Conservation (phyloP, 1,284 basidiomycete genomes). For the Takashimella koratensis region DNA sequence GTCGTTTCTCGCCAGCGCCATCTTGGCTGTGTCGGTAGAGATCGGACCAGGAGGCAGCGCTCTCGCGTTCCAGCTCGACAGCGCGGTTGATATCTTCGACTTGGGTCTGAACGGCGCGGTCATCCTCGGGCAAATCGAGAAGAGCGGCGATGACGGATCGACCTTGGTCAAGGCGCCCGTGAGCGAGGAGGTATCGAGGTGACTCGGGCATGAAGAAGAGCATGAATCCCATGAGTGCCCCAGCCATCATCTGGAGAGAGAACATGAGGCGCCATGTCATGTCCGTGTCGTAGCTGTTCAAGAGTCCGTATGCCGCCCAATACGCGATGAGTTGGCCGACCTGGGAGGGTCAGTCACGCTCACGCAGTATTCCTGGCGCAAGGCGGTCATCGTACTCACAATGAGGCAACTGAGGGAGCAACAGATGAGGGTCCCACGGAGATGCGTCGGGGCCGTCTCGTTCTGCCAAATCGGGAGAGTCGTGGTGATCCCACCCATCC, state of each 20-base stretch:
- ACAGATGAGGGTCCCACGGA: slow-evolving; percentile 21
- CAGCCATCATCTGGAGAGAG: slow-evolving; percentile 16
- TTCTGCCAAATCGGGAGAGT: slow-evolving; percentile 22
- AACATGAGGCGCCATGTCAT: slow-evolving; percentile 17
- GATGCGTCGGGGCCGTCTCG: slow-evolving; percentile 14
- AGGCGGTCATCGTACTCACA: no score
- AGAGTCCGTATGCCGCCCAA: slow-evolving; percentile 21
- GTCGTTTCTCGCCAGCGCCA: slow-evolving; percentile 15
- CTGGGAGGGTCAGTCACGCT: no score
- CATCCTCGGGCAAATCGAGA: slow-evolving; percentile 4
- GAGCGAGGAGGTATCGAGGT: slow-evolving; percentile 15
- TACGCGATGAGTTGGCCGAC: slow-evolving; percentile 24
- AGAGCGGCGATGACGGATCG: slow-evolving; percentile 11
- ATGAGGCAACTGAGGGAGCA: slow-evolving; percentile 19
- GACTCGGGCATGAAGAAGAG: slow-evolving; percentile 19
- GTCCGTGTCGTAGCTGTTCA: slow-evolving; percentile 13
- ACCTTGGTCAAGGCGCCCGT: slow-evolving; percentile 8
- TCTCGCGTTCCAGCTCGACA: slow-evolving; percentile 16
- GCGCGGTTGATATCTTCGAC: slow-evolving; percentile 14
- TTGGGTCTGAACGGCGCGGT: slow-evolving; percentile 7
- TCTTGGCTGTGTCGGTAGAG: slow-evolving; percentile 11
- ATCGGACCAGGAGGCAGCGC: slow-evolving; percentile 13
- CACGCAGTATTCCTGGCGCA: no score
- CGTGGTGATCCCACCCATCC: slow-evolving; percentile 19
- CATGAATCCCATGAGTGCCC: slow-evolving; percentile 10